A percentile compares a stretch with the other conserved stretches of the same genome.
phyloP scores from a whole-genome alignment of 179 eudicot genomes.

The Amaranthus tricolor region DNA sequence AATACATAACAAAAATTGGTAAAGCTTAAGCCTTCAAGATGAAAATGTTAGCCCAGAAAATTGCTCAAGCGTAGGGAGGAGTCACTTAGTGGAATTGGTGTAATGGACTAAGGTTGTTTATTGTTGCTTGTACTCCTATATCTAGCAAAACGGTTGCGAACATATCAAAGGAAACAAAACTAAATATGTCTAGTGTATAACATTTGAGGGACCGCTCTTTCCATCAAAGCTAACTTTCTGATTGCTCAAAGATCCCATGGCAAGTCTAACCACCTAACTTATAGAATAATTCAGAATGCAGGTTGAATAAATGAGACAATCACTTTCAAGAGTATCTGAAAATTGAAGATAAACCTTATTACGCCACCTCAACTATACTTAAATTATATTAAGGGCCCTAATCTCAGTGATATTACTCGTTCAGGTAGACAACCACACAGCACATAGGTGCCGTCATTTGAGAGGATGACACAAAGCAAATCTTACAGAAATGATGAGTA shows the following conservation, averaged over 20 bases:
- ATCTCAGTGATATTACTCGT: not conserved
- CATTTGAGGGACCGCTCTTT: not conserved
- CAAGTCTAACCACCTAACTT: not conserved
- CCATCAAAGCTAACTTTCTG: not conserved
- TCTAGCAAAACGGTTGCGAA: not conserved
- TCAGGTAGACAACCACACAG: not conserved
- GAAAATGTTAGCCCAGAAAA: not conserved
- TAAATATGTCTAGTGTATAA: not conserved
- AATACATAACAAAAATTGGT: not conserved
- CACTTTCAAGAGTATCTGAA: not conserved
- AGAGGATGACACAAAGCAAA: constrained; percentile 5
- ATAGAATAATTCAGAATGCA: not conserved
- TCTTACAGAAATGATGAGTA: not conserved
- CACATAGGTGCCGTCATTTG: not conserved
- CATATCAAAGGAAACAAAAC: not conserved
- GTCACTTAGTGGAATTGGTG: too few relatives aligned
- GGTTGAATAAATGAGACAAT: not conserved
- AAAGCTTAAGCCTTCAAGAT: not conserved
- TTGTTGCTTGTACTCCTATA: not conserved
- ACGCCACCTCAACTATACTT: not conserved
- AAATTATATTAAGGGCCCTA: not conserved
- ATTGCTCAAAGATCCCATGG: not conserved
- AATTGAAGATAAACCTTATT: not conserved
- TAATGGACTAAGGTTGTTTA: too few relatives aligned
- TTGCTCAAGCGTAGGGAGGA: too few relatives aligned